Evolutionary conservation across 2,329 filamentous ascomycete species (phyloP), one percentile per base, ranked within the genome.

Genomic region (Lecanosticta acicola): DNA sequence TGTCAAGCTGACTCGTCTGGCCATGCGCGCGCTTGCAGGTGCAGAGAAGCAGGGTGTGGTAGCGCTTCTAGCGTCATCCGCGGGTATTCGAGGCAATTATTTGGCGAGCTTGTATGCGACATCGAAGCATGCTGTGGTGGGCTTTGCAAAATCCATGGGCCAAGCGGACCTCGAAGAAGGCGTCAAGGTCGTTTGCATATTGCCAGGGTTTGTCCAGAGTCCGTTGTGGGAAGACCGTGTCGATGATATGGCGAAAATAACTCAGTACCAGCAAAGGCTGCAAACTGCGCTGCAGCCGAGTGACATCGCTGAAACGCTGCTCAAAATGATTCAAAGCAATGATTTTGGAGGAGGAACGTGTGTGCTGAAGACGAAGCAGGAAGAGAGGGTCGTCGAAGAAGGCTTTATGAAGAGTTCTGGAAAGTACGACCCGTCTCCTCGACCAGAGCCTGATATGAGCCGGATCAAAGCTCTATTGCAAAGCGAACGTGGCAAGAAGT

Each of bases 81-180:
- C 49, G 10, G 49, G 48, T 20, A 47, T 56, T 19, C 45, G 53
- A 34, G 53, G 50, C 21, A 53, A 56, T 32, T 56, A 53, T 41
- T 33, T 56, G 11, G 53, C 50, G 9, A 40, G 40, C 16, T 39
- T 54, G 1, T 63, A 64, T 39, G 66, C 64, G 10, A 61, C 65
- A 0, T 65, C 66, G 2, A 72, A 72, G 53, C 68, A 68, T 49
- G 69, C 63, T 3, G 59, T 71, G 16, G 65, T 72, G 29, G 68
- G 68, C 1, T 62, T 72, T 24, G 69, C 67, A n/a, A 65, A 68
- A 3, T 69, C 66, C 1, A 68, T 68, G 0, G 68, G 68, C 0
- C 67, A 71, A 39, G 69, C 71, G 39, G 71, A 72, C 48, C 68
- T 69, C 0, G 62, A 63, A 2, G 52, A 67, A 1, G 69, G 71